These are phyloP conservation scores for Chloranthus sessilifolius DNA, from an alignment of 164 flowering plant species.

Conservation along the genomic window DNA sequence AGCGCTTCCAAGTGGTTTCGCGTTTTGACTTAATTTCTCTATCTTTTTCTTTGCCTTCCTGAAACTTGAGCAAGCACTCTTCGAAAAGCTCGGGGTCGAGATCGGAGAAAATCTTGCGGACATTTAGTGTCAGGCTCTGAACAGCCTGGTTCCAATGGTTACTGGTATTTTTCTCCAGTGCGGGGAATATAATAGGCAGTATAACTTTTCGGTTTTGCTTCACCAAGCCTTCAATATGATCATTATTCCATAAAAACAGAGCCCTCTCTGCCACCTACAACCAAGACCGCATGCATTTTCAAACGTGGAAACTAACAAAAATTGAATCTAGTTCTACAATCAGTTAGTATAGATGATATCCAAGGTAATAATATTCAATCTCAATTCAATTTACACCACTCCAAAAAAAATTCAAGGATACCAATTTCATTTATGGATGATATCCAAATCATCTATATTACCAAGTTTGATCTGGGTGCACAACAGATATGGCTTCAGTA, in stretches of 20 bases:
- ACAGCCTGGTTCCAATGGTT: conserved; percentile 86
- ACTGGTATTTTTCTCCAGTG: conserved; percentile 59
- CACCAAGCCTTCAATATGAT: conserved; percentile 65
- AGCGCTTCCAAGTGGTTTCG: conserved; percentile 57
- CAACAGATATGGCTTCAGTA: too few species aligned
- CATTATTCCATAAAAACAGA: conserved; percentile 75
- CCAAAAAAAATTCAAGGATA: too few species aligned
- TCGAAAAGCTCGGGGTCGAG: conserved; percentile 58
- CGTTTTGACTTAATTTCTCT: conserved; percentile 38
- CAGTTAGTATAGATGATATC: too few species aligned
- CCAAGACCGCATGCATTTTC: not conserved
- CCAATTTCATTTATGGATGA: too few species aligned
- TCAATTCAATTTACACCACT: too few species aligned
- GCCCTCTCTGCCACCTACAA: conserved; percentile 82
- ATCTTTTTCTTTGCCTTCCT: conserved; percentile 51
- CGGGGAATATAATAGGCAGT: conserved; percentile 66
- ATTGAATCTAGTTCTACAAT: too few species aligned
- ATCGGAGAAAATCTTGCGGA: conserved; percentile 72
- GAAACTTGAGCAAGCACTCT: conserved; percentile 57
- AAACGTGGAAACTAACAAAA: not conserved
- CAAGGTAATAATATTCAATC: too few species aligned
- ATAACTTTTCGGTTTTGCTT: conserved; percentile 60
- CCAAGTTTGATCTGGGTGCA: too few species aligned
- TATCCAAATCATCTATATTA: too few species aligned
- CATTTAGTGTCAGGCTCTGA: conserved; percentile 62